Evolutionary conservation across 441 rosid species (phyloP).

Genomic region (Jatropha multifida): DNA sequence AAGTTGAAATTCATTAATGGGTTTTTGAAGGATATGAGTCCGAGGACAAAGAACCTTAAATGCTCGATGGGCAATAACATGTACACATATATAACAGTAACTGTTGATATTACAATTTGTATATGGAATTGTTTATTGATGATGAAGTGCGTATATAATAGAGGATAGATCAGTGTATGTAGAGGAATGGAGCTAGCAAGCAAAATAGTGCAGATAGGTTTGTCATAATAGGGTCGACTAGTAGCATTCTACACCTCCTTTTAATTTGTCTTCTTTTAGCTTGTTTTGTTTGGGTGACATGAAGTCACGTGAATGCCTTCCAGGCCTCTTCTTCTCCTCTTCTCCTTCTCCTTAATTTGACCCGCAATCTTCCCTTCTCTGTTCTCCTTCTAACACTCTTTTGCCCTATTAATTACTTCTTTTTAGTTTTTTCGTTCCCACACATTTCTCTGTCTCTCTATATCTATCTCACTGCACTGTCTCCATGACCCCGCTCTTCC

Average conservation of each 20-base stretch:
- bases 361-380: background rate
- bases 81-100: no score
- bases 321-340: constrained; percentile 29
- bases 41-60: constrained; percentile 21
- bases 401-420: constrained; percentile 3
- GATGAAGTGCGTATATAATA: no score
- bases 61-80: no score
- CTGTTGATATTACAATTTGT: no score
- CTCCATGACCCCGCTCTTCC: constrained; percentile 33
- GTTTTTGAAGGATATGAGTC: constrained; percentile 3
- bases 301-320: constrained; percentile 54
- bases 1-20: constrained; percentile 28
- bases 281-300: constrained; percentile 43
- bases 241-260: constrained; percentile 47
- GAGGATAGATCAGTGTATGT: no score
- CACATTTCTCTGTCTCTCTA: no score
- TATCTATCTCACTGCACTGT: background rate
- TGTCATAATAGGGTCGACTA: constrained; percentile 34
- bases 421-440: constrained; percentile 1
- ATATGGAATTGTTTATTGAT: no score
- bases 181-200: background rate
- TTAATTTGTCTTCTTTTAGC: constrained; percentile 38
- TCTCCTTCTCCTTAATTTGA: background rate
- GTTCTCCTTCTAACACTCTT: constrained; percentile 1
- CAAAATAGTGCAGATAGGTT: constrained; percentile 26